These are phyloP conservation scores for Purpureocillium takamizusanense DNA, from an alignment of 2,329 filamentous ascomycete species.

Conservation along the genomic window DNA sequence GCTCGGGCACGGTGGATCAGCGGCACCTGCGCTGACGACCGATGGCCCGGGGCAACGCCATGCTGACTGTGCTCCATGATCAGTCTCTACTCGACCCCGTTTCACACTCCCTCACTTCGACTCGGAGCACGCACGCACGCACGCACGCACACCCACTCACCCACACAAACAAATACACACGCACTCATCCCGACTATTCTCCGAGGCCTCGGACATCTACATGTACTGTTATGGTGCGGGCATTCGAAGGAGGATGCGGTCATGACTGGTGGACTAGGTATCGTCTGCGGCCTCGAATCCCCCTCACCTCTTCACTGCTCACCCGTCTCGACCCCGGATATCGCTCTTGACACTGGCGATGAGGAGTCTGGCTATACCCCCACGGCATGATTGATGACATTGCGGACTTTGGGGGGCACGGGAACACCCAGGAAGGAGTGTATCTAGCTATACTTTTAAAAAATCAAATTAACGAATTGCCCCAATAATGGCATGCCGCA, in stretches of 20 bases:
- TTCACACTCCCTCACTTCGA: constrained; percentile 11
- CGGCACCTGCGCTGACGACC: too few relatives aligned
- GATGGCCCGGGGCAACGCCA: too few relatives aligned
- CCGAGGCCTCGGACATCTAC: neutral
- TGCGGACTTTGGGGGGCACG: constrained; percentile 8
- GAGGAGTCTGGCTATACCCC: constrained; percentile 9
- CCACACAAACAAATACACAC: too few relatives aligned
- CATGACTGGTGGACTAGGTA: constrained; percentile 9
- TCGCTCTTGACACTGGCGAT: constrained; percentile 1
- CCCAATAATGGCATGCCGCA: too few relatives aligned
- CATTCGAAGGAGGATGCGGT: constrained; percentile 9
- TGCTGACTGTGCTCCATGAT: constrained; percentile 5
- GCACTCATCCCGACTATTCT: neutral
- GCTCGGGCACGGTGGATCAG: too few relatives aligned
- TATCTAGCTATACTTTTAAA: constrained; percentile 14
- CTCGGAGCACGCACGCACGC: neutral
- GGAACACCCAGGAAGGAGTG: constrained; percentile 12
- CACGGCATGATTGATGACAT: constrained; percentile 12
- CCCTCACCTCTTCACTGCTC: constrained; percentile 9
- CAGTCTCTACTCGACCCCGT: constrained; percentile 17
- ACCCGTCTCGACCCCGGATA: constrained; percentile 3
- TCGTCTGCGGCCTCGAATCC: constrained; percentile 9
- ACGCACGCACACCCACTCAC: too few relatives aligned
- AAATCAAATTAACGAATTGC: constrained; percentile 9
- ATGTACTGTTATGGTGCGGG: constrained; percentile 1